Evolutionary conservation across 2,329 filamentous ascomycete species (phyloP), one percentile per base, ranked within the genome.

Genomic region (Chaetothyriales sp.): DNA sequence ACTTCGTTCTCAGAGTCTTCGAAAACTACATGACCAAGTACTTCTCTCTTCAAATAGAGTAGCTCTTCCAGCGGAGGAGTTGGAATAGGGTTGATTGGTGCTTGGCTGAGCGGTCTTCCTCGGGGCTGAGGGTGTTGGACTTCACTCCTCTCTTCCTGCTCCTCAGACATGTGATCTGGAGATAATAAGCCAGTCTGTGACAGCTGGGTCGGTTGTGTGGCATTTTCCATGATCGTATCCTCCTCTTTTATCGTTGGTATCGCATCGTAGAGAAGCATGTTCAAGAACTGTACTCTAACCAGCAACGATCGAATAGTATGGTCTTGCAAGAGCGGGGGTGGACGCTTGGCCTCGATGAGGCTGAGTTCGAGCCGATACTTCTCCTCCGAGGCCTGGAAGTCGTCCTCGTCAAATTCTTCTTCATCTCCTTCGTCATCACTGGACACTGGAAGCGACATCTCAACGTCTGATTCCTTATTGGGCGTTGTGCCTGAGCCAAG

Each of bases 341-440:
- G 72, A 51, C 72, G 63, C 56, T 70, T 68, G 5, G 67, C 64
- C 48, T 67, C 64, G 19, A 74, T 63, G 3, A 64, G 56, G 47
- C 67, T 61, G 64, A 73, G 69, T 49, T 73, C 69, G 51, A 67
- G 69, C 54, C 72, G 68, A 46, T 72, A 73, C 7, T 66, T 66
- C 43, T 63, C 63, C 55, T 72, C 72, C 15, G 69, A 66, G 56
- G 70, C 67, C 22, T 69, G 68, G 43, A 72, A 64, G 54, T 74
- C 72, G 45, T 73, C 71, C 47, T 74, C 70, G 9, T 70, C 72
- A 44, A 74, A 69, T 6, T 57, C 55, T 19, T 59, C 55, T 33
- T 70, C 65, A 1, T 64, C 64, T 44, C 67, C 67, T 50, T 72
- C 70, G 48, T 72, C 70, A 46, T 73, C 70, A n/a, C 71, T 59